Base-by-base conservation (phyloP, 257 asterid species). In the Solanum chiquidenum region DNA sequence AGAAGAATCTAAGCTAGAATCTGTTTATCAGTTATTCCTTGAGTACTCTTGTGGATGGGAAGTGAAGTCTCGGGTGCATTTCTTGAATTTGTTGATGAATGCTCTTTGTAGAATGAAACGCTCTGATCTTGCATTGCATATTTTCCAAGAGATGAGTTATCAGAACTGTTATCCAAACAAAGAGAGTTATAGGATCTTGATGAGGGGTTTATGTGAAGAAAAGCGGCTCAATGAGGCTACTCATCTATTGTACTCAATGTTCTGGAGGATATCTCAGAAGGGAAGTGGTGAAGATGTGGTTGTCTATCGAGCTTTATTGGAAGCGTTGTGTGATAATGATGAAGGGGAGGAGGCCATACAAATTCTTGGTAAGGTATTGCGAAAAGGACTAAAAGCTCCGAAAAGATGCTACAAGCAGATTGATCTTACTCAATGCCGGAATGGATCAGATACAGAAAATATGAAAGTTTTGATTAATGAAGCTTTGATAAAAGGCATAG, bases 201-300 rank as follows among this genome's bases (percentile, higher is more conserved):
- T 97, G 99, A 93, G 87, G 91, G 98, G 99, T 69, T 94, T 97
- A 88, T 97, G 99, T 84, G 90, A 87, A 82, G 99, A 95, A 71
- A 90, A 93, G 49, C 90, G 93, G 89, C 91, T 93, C 72, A 90
- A 90, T 7, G 98, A 97, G 90, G 99, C 98, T 23, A 95, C 94
- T 64, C 96, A 95, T 90, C 90, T 97, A 90, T 90, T 97, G 88
- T 90, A 94, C 89, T 92, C 94, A 10, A 95, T 97, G 98, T 93
- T 95, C 85, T 94, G 98, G 98, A 94, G 95, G 91, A 90, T 93
- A 90, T 95, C 99, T 87, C 93, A 87, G 49, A 95, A 94, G 93
- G 98, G 98, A 52, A 90, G 96, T 86, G 95, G 96, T 86, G 94
- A 93, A 25, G 98, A 97, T 89, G 91, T 95, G 72, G 92, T 98